Evolutionary conservation across 1,284 basidiomycete species (phyloP).

Genomic region (Ustilago shanxiensis): DNA sequence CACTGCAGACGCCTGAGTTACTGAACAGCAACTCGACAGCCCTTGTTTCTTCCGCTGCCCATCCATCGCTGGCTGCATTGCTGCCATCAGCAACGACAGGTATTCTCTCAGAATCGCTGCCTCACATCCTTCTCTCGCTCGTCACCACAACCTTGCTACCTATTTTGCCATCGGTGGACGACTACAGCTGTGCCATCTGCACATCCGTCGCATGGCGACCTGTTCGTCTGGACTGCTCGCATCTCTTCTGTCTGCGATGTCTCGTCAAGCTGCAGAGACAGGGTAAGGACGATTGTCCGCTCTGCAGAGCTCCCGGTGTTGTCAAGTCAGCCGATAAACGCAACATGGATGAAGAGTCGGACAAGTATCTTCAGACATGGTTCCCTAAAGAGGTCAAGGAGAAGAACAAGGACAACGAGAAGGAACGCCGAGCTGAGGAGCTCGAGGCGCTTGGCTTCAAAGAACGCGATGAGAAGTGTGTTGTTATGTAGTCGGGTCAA

Average conservation of each 20-base stretch:
- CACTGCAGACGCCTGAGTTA: conserved; percentile 23
- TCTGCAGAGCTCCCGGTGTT: conserved; percentile 74
- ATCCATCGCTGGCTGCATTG: conserved; percentile 61
- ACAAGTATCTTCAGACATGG: conserved; percentile 91
- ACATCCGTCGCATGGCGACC: conserved; percentile 71
- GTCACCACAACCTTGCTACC: conserved; percentile 87
- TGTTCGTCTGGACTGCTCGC: conserved; percentile 84
- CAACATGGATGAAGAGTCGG: conserved; percentile 81
- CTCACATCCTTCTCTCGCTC: conserved; percentile 84
- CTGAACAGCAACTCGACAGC: conserved; percentile 26
- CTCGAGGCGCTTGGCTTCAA: conserved; percentile 76
- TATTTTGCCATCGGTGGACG: conserved; percentile 84
- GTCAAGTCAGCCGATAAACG: conserved; percentile 63
- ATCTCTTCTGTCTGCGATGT: conserved; percentile 91
- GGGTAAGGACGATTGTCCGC: conserved; percentile 83
- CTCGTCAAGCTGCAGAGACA: conserved; percentile 94
- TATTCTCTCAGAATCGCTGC: conserved; percentile 72
- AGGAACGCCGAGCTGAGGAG: conserved; percentile 81
- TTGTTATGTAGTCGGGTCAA: conserved; percentile 24
- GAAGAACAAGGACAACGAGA: conserved; percentile 83
- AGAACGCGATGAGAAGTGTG: conserved; percentile 61
- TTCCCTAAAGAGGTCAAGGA: conserved; percentile 86
- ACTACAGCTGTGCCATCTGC: conserved; percentile 74
- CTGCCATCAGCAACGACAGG: conserved; percentile 61
- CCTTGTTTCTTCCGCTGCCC: conserved; percentile 48